Conservation (phyloP, 805 yeast genomes). For the Candida sphagnicola region DNA sequence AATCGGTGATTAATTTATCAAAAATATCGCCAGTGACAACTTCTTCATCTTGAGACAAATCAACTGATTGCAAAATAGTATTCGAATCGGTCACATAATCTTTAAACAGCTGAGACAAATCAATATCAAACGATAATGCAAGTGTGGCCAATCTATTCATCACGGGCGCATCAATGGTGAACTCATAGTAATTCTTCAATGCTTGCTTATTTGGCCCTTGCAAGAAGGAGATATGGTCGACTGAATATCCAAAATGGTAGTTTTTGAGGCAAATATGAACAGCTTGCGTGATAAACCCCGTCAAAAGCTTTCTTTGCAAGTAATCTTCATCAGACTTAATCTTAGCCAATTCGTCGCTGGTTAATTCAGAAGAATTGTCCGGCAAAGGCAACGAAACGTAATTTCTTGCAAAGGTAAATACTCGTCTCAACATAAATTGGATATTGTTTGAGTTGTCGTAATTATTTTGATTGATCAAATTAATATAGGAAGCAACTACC, state of each 20-base stretch:
- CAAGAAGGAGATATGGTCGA: slow-evolving; percentile 19
- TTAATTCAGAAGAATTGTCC: slow-evolving; percentile 28
- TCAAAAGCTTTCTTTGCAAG: slow-evolving; percentile 62
- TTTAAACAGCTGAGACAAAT: slow-evolving; percentile 40
- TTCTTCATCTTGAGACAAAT: slow-evolving; percentile 17
- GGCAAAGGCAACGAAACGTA: slow-evolving; percentile 39
- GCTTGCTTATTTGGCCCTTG: slow-evolving; percentile 11
- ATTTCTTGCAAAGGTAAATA: slow-evolving; percentile 59
- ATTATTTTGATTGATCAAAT: slow-evolving; percentile 42
- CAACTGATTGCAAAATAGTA: slow-evolving; percentile 35
- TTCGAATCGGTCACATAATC: slow-evolving; percentile 34
- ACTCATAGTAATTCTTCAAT: slow-evolving; percentile 5
- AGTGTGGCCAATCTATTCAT: slow-evolving; percentile 32
- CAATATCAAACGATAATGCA: slow-evolving; percentile 64
- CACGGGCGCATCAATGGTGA: slow-evolving; percentile 12
- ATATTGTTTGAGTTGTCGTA: slow-evolving; percentile 10
- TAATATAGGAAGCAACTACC: slow-evolving; percentile 56
- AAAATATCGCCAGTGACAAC: slow-evolving; percentile 36
- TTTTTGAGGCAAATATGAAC: slow-evolving; percentile 31
- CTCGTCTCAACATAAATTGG: slow-evolving; percentile 51
- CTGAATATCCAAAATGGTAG: slow-evolving; percentile 18
- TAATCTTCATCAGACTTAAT: slow-evolving; percentile 53
- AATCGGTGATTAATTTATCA: slow-evolving; percentile 36
- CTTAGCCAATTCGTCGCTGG: slow-evolving; percentile 34
- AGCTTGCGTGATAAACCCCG: slow-evolving; percentile 55